Evolutionary conservation across 2,329 filamentous ascomycete genomes (phyloP).

Genomic region (Celoporthe dispersa): DNA sequence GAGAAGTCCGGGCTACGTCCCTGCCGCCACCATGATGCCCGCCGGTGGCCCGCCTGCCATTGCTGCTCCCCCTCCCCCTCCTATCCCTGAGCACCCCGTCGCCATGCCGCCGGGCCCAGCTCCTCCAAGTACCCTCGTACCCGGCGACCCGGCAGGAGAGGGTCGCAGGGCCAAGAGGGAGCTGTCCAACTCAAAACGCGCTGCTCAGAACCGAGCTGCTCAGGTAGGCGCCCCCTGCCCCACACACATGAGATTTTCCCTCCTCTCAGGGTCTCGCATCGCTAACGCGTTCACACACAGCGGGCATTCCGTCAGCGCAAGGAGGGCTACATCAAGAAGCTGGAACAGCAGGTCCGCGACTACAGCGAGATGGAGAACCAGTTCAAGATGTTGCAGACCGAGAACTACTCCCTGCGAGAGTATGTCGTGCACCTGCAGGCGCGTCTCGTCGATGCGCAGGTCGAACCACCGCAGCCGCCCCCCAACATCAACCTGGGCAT

Average conservation of each 20-base stretch:
- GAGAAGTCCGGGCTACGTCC: slow-evolving; percentile 39
- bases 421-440: slow-evolving; percentile 92
- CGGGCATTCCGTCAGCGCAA: slow-evolving; percentile 97
- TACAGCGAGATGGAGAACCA: slow-evolving; percentile 75
- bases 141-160: slow-evolving; percentile 44
- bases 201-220: slow-evolving; percentile 93
- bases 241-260: neutral
- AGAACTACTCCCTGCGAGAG: slow-evolving; percentile 89
- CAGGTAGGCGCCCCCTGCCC: slow-evolving; percentile 68
- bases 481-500: slow-evolving; percentile 72
- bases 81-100: slow-evolving; percentile 34
- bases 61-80: neutral
- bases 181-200: slow-evolving; percentile 92
- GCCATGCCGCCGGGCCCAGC: slow-evolving; percentile 41
- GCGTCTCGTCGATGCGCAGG: slow-evolving; percentile 79
- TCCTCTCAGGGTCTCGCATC: slow-evolving; percentile 23
- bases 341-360: slow-evolving; percentile 91
- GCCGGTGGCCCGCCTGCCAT: slow-evolving; percentile 32
- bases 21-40: slow-evolving; percentile 41
- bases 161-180: slow-evolving; percentile 85
- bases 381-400: slow-evolving; percentile 79
- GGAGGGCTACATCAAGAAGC: slow-evolving; percentile 96
- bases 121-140: slow-evolving; percentile 31
- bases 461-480: slow-evolving; percentile 83
- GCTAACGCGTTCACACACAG: slow-evolving; percentile 53